These are phyloP conservation scores for Lactarius tabidus DNA, from an alignment of 768 basidiomycete genomes.

Conservation along the genomic window DNA sequence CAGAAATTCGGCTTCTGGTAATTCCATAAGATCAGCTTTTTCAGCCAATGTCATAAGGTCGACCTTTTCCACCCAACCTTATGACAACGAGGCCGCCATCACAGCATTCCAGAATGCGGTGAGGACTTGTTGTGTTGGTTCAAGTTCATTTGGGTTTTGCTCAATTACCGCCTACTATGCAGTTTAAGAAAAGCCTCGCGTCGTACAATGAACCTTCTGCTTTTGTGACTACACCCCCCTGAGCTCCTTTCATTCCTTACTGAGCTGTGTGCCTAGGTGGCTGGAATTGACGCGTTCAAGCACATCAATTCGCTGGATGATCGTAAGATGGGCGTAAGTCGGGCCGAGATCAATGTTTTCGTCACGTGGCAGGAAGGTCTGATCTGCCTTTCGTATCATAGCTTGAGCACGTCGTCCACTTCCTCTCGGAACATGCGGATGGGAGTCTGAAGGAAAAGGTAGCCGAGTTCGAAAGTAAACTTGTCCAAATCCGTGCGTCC, in stretches of 20 bases:
- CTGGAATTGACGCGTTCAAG: slow-evolving; percentile 56
- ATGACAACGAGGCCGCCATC: slow-evolving; percentile 4
- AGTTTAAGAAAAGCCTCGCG: slow-evolving; percentile 14
- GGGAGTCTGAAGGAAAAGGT: slow-evolving; percentile 39
- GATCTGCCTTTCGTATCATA: slow-evolving; percentile 28
- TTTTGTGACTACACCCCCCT: neutral
- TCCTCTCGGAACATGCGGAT: slow-evolving; percentile 48
- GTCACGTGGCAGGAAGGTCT: neutral
- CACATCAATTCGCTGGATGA: slow-evolving; percentile 68
- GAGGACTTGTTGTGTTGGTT: neutral
- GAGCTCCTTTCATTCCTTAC: neutral
- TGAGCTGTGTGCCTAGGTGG: slow-evolving; percentile 38
- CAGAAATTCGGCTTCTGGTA: neutral
- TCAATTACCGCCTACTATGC: neutral
- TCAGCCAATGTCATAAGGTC: neutral
- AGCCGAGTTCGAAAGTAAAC: slow-evolving; percentile 38
- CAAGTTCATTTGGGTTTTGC: neutral
- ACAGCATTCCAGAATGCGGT: slow-evolving; percentile 11
- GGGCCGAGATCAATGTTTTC: neutral
- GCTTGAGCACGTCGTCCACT: slow-evolving; percentile 68
- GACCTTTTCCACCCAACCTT: neutral
- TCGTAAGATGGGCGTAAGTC: slow-evolving; percentile 67
- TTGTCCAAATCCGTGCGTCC: slow-evolving; percentile 49
- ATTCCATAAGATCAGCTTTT: too few relatives aligned
- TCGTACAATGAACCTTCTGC: slow-evolving; percentile 10